Evolutionary conservation across 257 asterid genomes (phyloP).

Genomic region (Handroanthus guayacan): DNA sequence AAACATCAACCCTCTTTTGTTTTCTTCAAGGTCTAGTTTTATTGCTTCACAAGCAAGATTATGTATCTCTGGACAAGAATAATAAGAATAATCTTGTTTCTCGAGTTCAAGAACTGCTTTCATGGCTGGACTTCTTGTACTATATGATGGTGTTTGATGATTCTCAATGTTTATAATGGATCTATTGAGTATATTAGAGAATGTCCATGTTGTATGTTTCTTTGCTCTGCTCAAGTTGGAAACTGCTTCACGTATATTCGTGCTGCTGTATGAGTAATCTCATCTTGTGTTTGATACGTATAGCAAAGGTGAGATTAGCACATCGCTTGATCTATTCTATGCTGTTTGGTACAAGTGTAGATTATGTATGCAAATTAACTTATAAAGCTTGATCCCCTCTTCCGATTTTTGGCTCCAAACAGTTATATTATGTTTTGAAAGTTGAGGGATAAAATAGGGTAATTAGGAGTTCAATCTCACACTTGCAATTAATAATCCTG

Average conservation of each 20-base stretch:
- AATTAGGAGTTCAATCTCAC: no score
- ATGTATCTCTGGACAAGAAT: slow-evolving; percentile 33
- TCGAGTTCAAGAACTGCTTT: slow-evolving; percentile 13
- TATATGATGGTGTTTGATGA: neutral
- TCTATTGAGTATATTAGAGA: neutral
- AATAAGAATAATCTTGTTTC: slow-evolving; percentile 29
- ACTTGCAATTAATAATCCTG: no score
- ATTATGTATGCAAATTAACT: no score
- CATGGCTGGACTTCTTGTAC: neutral
- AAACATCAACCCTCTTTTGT: slow-evolving; percentile 25
- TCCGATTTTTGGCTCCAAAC: no score
- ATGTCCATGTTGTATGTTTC: neutral
- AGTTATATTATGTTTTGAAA: no score
- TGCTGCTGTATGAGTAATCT: neutral
- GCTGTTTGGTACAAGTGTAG: no score
- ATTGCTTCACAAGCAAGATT: slow-evolving; percentile 14
- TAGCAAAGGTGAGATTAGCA: no score
- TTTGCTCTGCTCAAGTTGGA: neutral
- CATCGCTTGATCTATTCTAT: no score
- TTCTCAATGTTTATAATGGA: neutral
- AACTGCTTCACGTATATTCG: neutral
- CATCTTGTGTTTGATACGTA: no score
- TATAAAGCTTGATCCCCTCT: no score
- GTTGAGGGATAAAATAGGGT: no score
- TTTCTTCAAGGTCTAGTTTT: slow-evolving; percentile 4